Evolutionary conservation across 495 filamentous ascomycete species (phyloP).

Genomic region (Penicillium roqueforti): DNA sequence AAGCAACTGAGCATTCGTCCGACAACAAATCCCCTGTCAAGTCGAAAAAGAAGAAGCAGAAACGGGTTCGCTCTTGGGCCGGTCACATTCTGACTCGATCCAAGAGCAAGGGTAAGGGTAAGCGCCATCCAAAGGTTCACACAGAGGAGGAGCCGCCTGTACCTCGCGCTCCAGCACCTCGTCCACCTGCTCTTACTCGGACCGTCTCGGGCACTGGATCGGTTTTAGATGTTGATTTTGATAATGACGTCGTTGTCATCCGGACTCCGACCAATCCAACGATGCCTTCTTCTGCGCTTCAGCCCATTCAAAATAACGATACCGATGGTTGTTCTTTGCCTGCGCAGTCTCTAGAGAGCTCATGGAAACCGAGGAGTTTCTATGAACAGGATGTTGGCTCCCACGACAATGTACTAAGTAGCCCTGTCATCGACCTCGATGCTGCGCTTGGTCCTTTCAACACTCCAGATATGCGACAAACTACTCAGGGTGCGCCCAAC

Average conservation of each 20-base stretch:
- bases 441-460: constrained; percentile 93
- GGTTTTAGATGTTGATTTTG: constrained; percentile 48
- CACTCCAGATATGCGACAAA: constrained; percentile 55
- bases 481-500: constrained; percentile 45
- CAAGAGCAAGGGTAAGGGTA: constrained; percentile 61
- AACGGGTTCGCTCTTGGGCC: constrained; percentile 78
- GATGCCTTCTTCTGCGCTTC: constrained; percentile 21
- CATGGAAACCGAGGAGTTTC: constrained; percentile 48
- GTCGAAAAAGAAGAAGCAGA: constrained; percentile 69
- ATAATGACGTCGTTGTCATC: constrained; percentile 51
- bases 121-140: constrained; percentile 19
- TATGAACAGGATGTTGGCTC: constrained; percentile 33
- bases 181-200: constrained; percentile 40
- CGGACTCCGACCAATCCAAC: constrained; percentile 41
- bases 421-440: constrained; percentile 88
- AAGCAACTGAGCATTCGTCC: constrained; percentile 15
- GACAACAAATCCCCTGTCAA: constrained; percentile 31
- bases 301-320: constrained; percentile 21
- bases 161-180: constrained; percentile 24
- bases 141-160: constrained; percentile 6
- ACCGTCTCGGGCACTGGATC: constrained; percentile 43
- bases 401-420: constrained; percentile 56
- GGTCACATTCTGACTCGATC: constrained; percentile 64
- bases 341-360: constrained; percentile 29
- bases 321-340: constrained; percentile 21